Evolutionary conservation across 805 yeast species (phyloP).

Genomic region (Scheffersomyces stipitis): DNA sequence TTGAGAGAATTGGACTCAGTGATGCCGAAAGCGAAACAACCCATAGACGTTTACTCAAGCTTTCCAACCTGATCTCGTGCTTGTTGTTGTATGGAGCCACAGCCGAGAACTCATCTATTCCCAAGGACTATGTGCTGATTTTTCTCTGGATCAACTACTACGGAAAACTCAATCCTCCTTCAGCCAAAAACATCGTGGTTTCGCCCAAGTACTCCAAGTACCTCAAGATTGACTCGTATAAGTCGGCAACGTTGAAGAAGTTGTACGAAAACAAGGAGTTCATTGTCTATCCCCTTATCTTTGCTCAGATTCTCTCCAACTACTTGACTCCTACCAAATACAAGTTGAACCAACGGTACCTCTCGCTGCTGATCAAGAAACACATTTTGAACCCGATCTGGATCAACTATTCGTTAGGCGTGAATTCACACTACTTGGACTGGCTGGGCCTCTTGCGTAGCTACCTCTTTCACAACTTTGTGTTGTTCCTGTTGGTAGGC

Average conservation of each 20-base stretch:
- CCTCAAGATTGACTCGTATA: constrained; percentile 25
- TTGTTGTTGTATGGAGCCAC: constrained; percentile 27
- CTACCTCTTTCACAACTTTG: constrained; percentile 26
- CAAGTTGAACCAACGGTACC: constrained; percentile 35
- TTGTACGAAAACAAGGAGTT: constrained; percentile 32
- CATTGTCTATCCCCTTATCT: constrained; percentile 34
- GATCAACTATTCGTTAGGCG: constrained; percentile 36
- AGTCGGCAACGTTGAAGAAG: constrained; percentile 14
- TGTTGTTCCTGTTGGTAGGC: constrained; percentile 18
- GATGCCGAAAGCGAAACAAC: constrained; percentile 6
- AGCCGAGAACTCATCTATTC: constrained; percentile 22
- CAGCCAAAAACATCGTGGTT: constrained; percentile 26
- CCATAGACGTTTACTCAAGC: constrained; percentile 14
- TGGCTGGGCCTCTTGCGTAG: constrained; percentile 28
- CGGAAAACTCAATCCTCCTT: constrained; percentile 34
- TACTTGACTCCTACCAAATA: constrained; percentile 40
- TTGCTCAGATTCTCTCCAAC: constrained; percentile 40
- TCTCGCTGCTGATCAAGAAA: constrained; percentile 30
- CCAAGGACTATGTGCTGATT: constrained; percentile 39
- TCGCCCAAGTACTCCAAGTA: constrained; percentile 25
- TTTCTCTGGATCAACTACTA: constrained; percentile 32
- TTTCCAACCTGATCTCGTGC: constrained; percentile 25
- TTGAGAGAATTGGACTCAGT: background rate
- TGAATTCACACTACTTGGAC: constrained; percentile 20
- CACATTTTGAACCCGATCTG: constrained; percentile 40